Percentiles rank a stretch among this genome's conserved stretches.
Conservation (phyloP, 73 alveolate genomes). For the Tetrahymena elliotti region DNA sequence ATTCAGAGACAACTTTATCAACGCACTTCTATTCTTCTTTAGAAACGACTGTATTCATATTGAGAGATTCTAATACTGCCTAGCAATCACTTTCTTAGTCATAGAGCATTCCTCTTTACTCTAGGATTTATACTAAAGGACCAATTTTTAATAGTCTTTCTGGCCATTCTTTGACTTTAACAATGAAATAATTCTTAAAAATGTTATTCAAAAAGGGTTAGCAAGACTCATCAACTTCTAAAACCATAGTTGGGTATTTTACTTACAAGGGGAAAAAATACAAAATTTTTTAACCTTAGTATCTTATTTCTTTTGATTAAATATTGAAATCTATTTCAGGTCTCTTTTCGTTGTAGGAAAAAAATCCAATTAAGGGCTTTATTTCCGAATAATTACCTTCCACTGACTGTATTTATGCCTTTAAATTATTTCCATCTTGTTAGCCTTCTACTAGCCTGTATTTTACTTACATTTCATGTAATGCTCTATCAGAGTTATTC, state of each 20-base stretch:
- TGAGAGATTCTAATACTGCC: neutral
- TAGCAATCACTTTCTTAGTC: neutral
- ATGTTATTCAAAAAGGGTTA: neutral
- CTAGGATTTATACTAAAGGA: neutral
- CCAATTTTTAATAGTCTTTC: neutral
- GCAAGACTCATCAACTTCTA: neutral
- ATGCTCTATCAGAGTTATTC: neutral
- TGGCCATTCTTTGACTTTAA: neutral
- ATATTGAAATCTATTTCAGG: neutral
- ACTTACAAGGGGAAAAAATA: neutral
- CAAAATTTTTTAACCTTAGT: neutral
- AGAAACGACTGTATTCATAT: neutral
- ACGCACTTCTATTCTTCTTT: neutral
- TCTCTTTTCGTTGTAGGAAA: neutral
- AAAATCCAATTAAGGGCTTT: neutral
- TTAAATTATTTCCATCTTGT: no score
- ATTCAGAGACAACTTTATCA: neutral
- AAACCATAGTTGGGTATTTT: neutral
- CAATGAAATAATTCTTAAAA: neutral
- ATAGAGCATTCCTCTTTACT: neutral
- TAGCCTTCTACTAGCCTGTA: neutral
- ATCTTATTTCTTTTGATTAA: neutral
- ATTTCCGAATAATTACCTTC: neutral
- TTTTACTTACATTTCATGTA: neutral
- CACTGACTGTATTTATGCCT: neutral